These are phyloP conservation scores for Beta corolliflora DNA, from an alignment of 179 eudicot species.

Conservation along the genomic window DNA sequence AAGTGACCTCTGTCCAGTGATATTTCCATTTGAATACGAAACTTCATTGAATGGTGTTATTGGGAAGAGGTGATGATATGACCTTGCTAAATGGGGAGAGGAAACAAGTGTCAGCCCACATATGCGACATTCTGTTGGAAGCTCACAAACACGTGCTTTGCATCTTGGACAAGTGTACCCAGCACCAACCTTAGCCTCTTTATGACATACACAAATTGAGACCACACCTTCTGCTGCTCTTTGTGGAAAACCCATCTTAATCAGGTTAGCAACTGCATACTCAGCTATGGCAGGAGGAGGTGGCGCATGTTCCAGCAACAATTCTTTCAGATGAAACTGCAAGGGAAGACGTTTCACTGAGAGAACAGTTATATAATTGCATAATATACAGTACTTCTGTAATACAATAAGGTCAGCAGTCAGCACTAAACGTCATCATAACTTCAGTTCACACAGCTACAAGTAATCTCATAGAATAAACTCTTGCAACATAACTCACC, in stretches of 20 bases:
- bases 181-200: slow-evolving; percentile 90
- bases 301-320: slow-evolving; percentile 90
- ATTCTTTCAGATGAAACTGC: slow-evolving; percentile 85
- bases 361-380: neutral
- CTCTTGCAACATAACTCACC: slow-evolving; percentile 48
- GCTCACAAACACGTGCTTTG: slow-evolving; percentile 86
- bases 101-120: slow-evolving; percentile 97
- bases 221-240: slow-evolving; percentile 86
- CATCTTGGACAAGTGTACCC: slow-evolving; percentile 98
- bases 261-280: slow-evolving; percentile 84
- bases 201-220: slow-evolving; percentile 91
- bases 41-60: slow-evolving; percentile 83
- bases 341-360: slow-evolving; percentile 11
- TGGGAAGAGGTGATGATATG: slow-evolving; percentile 95
- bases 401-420: too few relatives aligned
- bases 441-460: neutral
- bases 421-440: neutral
- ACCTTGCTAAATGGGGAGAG: slow-evolving; percentile 96
- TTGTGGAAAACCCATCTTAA: slow-evolving; percentile 97
- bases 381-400: too few relatives aligned
- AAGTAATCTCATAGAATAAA: neutral
- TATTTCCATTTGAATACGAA: slow-evolving; percentile 42
- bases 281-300: slow-evolving; percentile 98
- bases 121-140: slow-evolving; percentile 90
- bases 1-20: slow-evolving; percentile 43